Evolutionary conservation across 495 filamentous ascomycete genomes (phyloP).

Genomic region (Corynascus novoguineensis): DNA sequence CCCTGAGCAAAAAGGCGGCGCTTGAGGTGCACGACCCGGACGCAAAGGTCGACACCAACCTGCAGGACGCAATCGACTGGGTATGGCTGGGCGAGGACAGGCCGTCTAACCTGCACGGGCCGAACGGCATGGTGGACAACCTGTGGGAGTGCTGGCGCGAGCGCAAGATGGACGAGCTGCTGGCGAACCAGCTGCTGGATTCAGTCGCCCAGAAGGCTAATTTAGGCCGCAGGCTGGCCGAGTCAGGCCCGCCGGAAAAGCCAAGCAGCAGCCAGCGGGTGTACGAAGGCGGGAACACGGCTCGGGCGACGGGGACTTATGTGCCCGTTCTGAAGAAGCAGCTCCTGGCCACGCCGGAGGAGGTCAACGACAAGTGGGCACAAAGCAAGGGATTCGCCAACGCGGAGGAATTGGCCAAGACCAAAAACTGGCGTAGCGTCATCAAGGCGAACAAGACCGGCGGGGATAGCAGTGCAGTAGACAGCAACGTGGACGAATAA

Average conservation of each 20-base stretch:
- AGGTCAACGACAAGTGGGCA: slow-evolving; percentile 72
- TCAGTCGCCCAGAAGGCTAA: slow-evolving; percentile 51
- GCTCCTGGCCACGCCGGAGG: slow-evolving; percentile 58
- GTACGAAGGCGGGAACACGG: slow-evolving; percentile 64
- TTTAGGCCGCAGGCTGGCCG: slow-evolving; percentile 15
- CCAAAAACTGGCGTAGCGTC: slow-evolving; percentile 32
- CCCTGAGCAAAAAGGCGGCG: background rate
- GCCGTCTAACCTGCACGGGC: slow-evolving; percentile 47
- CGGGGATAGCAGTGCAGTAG: slow-evolving; percentile 24
- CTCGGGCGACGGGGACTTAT: slow-evolving; percentile 60
- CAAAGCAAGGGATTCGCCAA: slow-evolving; percentile 57
- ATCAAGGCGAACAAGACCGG: slow-evolving; percentile 25
- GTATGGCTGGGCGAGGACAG: slow-evolving; percentile 61
- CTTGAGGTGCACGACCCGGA: slow-evolving; percentile 34
- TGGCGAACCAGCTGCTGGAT: slow-evolving; percentile 64
- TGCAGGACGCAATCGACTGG: slow-evolving; percentile 67
- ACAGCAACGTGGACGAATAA: slow-evolving; percentile 9
- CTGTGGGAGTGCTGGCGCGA: slow-evolving; percentile 79
- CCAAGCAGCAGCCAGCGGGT: slow-evolving; percentile 47
- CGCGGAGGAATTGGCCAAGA: slow-evolving; percentile 40
- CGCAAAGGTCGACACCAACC: slow-evolving; percentile 27
- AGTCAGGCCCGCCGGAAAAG: slow-evolving; percentile 18
- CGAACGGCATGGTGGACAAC: slow-evolving; percentile 62
- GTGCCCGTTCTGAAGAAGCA: slow-evolving; percentile 61
- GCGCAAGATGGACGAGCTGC: slow-evolving; percentile 81